These are phyloP conservation scores for Nymphaea thermarum DNA, from an alignment of 164 flowering plant species.

Conservation along the genomic window DNA sequence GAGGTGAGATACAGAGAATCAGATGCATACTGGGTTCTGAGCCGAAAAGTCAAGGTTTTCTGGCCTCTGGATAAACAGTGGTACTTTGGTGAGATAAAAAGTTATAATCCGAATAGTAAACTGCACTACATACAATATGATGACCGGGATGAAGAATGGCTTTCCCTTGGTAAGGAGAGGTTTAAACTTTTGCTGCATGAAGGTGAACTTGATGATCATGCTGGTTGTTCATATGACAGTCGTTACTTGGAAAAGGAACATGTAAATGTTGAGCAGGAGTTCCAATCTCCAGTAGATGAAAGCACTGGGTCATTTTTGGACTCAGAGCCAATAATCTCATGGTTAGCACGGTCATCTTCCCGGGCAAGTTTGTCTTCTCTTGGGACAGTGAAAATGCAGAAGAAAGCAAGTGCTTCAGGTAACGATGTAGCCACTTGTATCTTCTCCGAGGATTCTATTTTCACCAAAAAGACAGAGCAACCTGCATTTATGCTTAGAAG, in stretches of 20 bases:
- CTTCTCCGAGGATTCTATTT: constrained; percentile 18
- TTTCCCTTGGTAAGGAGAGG: constrained; percentile 63
- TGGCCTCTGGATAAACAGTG: constrained; percentile 97
- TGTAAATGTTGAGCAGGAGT: constrained; percentile 6
- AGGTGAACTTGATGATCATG: constrained; percentile 16
- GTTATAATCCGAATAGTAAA: constrained; percentile 49
- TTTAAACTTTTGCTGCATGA: constrained; percentile 78
- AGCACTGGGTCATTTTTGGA: constrained; percentile 40
- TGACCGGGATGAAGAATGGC: constrained; percentile 96
- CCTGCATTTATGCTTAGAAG: not conserved
- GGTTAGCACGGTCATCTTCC: constrained; percentile 62
- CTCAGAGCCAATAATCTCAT: constrained; percentile 79
- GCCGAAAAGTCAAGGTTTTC: constrained; percentile 68
- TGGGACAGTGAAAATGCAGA: constrained; percentile 31
- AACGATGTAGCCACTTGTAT: constrained; percentile 3
- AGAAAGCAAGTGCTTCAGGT: constrained; percentile 10
- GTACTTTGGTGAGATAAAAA: constrained; percentile 75
- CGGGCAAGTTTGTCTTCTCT: constrained; percentile 40
- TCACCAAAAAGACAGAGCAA: not conserved
- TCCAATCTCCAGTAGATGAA: constrained; percentile 10
- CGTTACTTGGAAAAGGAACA: constrained; percentile 6
- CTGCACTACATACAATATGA: constrained; percentile 93
- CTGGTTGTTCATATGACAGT: not conserved
- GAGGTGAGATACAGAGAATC: constrained; percentile 43
- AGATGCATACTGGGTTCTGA: constrained; percentile 70